Percentiles rank a stretch among this genome's conserved stretches.
Evolutionary conservation across 75 land plant species (phyloP).

Genomic region (Pinus albicaulis): DNA sequence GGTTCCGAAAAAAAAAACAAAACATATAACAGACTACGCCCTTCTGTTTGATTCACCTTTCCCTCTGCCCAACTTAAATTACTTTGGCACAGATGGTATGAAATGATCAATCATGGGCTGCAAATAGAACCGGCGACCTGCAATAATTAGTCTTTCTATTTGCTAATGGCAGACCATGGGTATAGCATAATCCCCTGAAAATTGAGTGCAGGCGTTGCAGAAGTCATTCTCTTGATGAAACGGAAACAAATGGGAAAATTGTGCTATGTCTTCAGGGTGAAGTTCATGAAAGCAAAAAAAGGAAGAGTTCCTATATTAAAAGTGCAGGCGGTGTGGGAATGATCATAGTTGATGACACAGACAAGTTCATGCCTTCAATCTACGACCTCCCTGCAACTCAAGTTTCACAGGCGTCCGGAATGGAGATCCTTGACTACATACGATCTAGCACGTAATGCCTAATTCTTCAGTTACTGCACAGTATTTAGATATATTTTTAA

Average conservation of each 20-base stretch:
- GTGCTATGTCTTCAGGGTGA: constrained; percentile 24
- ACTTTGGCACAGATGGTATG: too few relatives aligned
- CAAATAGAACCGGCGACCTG: too few relatives aligned
- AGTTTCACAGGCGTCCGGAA: constrained; percentile 25
- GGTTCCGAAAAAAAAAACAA: too few relatives aligned
- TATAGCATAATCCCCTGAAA: too few relatives aligned
- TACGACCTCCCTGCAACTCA: constrained; percentile 13
- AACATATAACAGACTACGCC: too few relatives aligned
- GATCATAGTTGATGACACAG: constrained; percentile 19
- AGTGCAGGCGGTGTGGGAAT: constrained; percentile 42
- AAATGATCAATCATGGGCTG: too few relatives aligned
- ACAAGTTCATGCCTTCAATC: constrained; percentile 2
- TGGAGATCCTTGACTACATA: constrained; percentile 24
- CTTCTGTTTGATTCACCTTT: too few relatives aligned
- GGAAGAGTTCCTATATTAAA: constrained; percentile 17
- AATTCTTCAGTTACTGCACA: background rate
- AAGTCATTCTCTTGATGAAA: constrained; percentile 15
- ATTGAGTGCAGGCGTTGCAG: constrained; percentile 19
- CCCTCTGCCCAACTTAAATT: too few relatives aligned
- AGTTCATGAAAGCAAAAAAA: background rate
- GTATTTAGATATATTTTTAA: background rate
- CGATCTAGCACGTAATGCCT: constrained; percentile 18
- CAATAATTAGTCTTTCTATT: too few relatives aligned
- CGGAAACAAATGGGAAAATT: constrained; percentile 30
- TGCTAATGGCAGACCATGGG: too few relatives aligned